These are phyloP conservation scores for Vaccinium corymbosum DNA, from an alignment of 148 eudicot species.

Conservation along the genomic window DNA sequence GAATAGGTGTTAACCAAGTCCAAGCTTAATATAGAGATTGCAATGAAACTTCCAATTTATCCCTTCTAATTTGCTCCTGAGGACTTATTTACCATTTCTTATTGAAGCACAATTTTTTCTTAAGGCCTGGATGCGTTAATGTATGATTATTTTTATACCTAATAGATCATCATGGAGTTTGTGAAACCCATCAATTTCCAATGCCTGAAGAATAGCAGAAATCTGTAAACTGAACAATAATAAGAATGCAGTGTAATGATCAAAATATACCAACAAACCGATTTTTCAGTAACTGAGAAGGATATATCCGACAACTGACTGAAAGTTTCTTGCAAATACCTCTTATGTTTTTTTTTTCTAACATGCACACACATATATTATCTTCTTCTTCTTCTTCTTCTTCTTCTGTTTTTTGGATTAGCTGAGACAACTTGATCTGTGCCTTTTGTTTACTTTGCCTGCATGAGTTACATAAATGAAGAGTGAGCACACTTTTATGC, in stretches of 20 bases:
- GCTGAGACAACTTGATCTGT: slow-evolving; percentile 33
- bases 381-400: background rate
- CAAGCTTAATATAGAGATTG: slow-evolving; percentile 4
- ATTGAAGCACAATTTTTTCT: too few species aligned
- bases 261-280: background rate
- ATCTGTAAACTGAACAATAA: background rate
- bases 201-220: background rate
- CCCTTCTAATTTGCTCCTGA: background rate
- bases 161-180: background rate
- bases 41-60: background rate
- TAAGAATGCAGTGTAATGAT: background rate
- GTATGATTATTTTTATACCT: background rate
- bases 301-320: background rate
- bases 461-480: slow-evolving; percentile 20
- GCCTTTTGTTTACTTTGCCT: slow-evolving; percentile 47
- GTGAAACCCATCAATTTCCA: background rate
- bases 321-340: background rate
- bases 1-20: slow-evolving; percentile 1
- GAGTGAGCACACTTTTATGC: background rate
- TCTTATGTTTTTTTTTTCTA: background rate
- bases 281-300: background rate
- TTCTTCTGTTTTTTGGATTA: background rate
- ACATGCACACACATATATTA: background rate
- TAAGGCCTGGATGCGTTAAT: background rate
- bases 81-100: background rate